phyloP scores from a whole-genome alignment of 2,329 filamentous ascomycete genomes.

The Sporothrix mexicana region DNA sequence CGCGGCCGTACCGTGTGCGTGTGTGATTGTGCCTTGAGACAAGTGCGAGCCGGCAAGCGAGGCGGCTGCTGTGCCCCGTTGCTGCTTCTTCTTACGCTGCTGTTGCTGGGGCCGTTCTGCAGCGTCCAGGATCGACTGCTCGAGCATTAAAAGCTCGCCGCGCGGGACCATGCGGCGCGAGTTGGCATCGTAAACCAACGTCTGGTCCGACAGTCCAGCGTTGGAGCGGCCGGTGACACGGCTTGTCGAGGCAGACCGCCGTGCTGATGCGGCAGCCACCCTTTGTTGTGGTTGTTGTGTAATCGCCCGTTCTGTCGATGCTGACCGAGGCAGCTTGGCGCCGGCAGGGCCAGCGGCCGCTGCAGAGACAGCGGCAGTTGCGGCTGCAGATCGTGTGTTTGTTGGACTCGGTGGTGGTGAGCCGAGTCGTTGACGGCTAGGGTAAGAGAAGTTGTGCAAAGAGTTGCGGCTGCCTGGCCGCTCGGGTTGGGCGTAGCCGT shows the following conservation, averaged over 20 bases:
- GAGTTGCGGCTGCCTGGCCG: slow-evolving; percentile 54
- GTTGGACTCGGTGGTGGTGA: slow-evolving; percentile 45
- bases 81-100: slow-evolving; percentile 51
- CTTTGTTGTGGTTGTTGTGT: slow-evolving; percentile 17
- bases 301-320: slow-evolving; percentile 28
- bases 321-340: slow-evolving; percentile 17
- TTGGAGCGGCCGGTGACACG: slow-evolving; percentile 39
- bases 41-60: slow-evolving; percentile 54
- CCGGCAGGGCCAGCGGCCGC: slow-evolving; percentile 31
- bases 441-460: slow-evolving; percentile 66
- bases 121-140: slow-evolving; percentile 50
- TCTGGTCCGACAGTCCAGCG: slow-evolving; percentile 45
- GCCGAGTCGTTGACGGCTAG: slow-evolving; percentile 51
- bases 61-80: slow-evolving; percentile 34
- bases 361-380: background rate
- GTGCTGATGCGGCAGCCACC: slow-evolving; percentile 29
- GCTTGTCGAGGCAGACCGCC: slow-evolving; percentile 39
- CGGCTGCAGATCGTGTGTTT: background rate
- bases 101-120: slow-evolving; percentile 47
- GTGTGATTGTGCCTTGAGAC: slow-evolving; percentile 59
- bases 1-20: slow-evolving; percentile 54
- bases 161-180: slow-evolving; percentile 66
- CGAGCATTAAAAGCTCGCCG: slow-evolving; percentile 50
- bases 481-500: slow-evolving; percentile 32
- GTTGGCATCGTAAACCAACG: slow-evolving; percentile 68